Conservation (phyloP, 2,329 filamentous ascomycete species). For the Scedosporium aurantiacum region DNA sequence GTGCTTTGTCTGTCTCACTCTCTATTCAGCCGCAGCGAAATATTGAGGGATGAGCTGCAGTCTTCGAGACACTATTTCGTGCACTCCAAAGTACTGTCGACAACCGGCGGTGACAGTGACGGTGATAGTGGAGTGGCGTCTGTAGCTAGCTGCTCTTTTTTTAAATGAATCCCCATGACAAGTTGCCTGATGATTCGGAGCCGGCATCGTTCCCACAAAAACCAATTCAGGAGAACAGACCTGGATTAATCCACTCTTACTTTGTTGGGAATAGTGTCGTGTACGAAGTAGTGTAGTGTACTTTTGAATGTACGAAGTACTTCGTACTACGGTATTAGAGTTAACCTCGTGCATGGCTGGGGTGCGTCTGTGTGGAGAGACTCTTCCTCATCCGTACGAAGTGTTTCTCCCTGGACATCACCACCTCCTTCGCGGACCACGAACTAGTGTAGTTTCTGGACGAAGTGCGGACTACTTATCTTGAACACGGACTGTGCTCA, state of each 20-base stretch:
- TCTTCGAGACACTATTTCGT: too few relatives aligned
- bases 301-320: too few relatives aligned
- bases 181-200: background rate
- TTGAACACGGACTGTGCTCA: background rate
- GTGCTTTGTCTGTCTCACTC: too few relatives aligned
- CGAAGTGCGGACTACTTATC: background rate
- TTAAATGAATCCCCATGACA: background rate
- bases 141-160: background rate
- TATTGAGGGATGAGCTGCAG: background rate
- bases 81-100: background rate
- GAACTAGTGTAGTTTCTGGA: background rate
- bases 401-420: background rate
- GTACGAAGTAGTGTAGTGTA: too few relatives aligned
- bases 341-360: too few relatives aligned
- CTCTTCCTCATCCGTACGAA: too few relatives aligned
- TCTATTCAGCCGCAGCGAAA: too few relatives aligned
- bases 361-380: too few relatives aligned
- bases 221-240: too few relatives aligned
- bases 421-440: background rate
- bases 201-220: background rate
- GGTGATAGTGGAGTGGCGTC: background rate
- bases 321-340: too few relatives aligned
- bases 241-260: too few relatives aligned
- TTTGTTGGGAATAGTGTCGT: too few relatives aligned
- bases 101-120: background rate